Evolutionary conservation across 352 stramenopile species (phyloP), one percentile per base, ranked within the genome.

Genomic region (Pythium apleroticum): DNA sequence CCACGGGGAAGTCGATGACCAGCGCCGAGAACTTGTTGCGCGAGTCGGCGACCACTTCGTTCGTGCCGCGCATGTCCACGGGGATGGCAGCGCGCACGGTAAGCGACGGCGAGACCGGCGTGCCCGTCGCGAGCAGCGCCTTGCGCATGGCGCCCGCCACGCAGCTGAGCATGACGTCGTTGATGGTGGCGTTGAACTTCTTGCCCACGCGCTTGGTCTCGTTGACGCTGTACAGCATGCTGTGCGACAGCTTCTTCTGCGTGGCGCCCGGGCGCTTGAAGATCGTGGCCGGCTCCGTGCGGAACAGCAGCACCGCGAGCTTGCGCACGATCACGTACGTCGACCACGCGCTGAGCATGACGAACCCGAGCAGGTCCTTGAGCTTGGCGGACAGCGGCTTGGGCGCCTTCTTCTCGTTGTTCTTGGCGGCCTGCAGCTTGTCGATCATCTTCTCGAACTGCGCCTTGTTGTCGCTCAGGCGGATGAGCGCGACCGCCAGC

Each of bases 11-110:
- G 52, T 94, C 81, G 30, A 94, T 78, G 20, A 91, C 61, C 15
- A 94, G 64, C 37, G 85, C 84, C 30, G 83, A 92, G 68, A 94
- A 94, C 53, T 86, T 86, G 70, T 94, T 94, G 74, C 74, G 74
- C 12, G 83, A 78, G 52, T 78, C 69, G 28, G 57, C 68, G 46
- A 93, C 85, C 9, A 84, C 73, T 59, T 93, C 81, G 37, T 64
- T 85, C n/a, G 70, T 79, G 39, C 76, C 75, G 25, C 85, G 85
- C 81, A 94, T 91, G 72, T 91, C 84, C 43, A 94, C 81, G 3
- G 85, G 85, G 53, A 94, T 90, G 15, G 73, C 85, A 9, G 83
- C 82, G 39, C 85, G 85, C 50, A 94, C 73, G 28, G 80, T 73
- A 12, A 94, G 74, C 9, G 53, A 65, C 10, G 74, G 68, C 3